A percentile compares a stretch with the other conserved stretches of the same genome.
These are phyloP conservation scores for Colletotrichum orchidophilum DNA, from an alignment of 2,329 filamentous ascomycete species.

Conservation along the genomic window DNA sequence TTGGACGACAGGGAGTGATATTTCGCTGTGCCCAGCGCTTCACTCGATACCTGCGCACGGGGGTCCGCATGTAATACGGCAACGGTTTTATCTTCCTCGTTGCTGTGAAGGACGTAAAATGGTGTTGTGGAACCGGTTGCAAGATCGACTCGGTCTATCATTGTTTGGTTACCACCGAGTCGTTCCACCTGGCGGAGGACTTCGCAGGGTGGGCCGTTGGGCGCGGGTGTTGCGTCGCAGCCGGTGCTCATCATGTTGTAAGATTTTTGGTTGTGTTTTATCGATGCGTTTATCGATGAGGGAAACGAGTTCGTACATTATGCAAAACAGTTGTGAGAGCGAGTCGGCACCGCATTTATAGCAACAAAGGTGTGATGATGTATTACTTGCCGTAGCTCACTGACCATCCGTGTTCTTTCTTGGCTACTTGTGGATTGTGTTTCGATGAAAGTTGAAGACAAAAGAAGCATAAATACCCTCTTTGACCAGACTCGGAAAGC, in stretches of 20 bases:
- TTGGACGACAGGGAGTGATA: slow-evolving; percentile 20
- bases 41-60: background rate
- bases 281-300: background rate
- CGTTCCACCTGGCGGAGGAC: slow-evolving; percentile 31
- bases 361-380: too few relatives aligned
- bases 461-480: background rate
- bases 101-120: slow-evolving; percentile 21
- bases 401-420: background rate
- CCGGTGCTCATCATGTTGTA: background rate
- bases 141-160: slow-evolving; percentile 25
- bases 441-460: too few relatives aligned
- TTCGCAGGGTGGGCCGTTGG: background rate
- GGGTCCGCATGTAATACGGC: slow-evolving; percentile 14
- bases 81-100: slow-evolving; percentile 6
- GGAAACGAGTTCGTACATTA: background rate
- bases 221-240: background rate
- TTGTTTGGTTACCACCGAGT: slow-evolving; percentile 26
- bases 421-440: too few relatives aligned
- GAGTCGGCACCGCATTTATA: background rate
- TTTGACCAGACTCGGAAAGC: background rate
- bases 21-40: slow-evolving; percentile 4
- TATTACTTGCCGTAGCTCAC: background rate
- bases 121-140: slow-evolving; percentile 9
- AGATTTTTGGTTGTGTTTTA: background rate
- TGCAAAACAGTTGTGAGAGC: too few relatives aligned